A percentile compares a stretch with the other conserved stretches of the same genome.
Conservation (phyloP, 495 filamentous ascomycete genomes). For the Lentithecium fluviatile region DNA sequence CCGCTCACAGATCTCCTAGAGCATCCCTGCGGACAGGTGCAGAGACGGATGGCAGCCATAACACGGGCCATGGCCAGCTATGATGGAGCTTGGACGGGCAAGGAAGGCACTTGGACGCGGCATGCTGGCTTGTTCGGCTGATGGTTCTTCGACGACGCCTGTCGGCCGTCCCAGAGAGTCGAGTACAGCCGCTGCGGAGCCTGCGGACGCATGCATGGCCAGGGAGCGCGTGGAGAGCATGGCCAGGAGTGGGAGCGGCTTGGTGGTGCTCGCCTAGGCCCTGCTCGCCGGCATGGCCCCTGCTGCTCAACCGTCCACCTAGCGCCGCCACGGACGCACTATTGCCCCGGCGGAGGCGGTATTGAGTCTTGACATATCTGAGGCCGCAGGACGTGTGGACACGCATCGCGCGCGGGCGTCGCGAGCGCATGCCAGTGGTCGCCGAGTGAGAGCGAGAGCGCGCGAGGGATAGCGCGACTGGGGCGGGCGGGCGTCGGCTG, state of each 20-base stretch:
- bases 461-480: neutral
- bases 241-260: neutral
- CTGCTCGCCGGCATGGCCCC: conserved; percentile 4
- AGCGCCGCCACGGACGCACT: neutral
- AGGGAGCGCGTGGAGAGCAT: conserved; percentile 8
- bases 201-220: conserved; percentile 30
- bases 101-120: conserved; percentile 27
- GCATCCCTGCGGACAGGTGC: conserved; percentile 33
- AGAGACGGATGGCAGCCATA: conserved; percentile 37
- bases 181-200: conserved; percentile 20
- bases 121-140: conserved; percentile 37
- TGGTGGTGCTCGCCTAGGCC: conserved; percentile 11
- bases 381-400: too few relatives aligned
- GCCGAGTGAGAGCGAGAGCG: too few relatives aligned
- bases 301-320: neutral
- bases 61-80: conserved; percentile 27
- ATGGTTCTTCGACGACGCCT: conserved; percentile 34
- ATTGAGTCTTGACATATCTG: too few relatives aligned
- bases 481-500: neutral
- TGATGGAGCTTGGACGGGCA: conserved; percentile 31
- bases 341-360: neutral
- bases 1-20: conserved; percentile 34
- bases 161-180: conserved; percentile 22
- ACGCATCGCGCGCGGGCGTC: too few relatives aligned
- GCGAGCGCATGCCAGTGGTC: too few relatives aligned